Percentiles rank a stretch among this genome's conserved stretches.
Evolutionary conservation across 2,329 filamentous ascomycete species (phyloP).

Genomic region (Aspergillus chevalieri): DNA sequence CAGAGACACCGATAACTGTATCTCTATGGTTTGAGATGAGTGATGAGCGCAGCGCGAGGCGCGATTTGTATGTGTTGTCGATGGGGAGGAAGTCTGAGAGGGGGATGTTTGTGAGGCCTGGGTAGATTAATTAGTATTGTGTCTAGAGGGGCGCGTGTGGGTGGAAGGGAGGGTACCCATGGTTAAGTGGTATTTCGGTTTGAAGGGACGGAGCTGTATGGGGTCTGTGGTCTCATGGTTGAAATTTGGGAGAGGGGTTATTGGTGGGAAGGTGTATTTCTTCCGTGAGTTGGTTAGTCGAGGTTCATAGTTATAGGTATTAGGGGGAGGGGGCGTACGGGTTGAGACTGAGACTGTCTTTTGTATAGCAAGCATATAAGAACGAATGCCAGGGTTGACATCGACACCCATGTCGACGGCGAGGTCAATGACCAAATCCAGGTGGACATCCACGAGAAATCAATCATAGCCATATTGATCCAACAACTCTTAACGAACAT

Average conservation of each 20-base stretch:
- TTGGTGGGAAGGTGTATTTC: not conserved
- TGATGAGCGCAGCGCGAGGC: constrained; percentile 45
- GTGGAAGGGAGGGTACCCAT: constrained; percentile 47
- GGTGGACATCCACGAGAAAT: too few relatives aligned
- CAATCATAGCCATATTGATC: too few relatives aligned
- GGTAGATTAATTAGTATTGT: not conserved
- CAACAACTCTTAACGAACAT: too few relatives aligned
- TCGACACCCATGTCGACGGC: too few relatives aligned
- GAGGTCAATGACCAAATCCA: too few relatives aligned
- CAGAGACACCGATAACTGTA: constrained; percentile 35
- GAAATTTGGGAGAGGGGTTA: constrained; percentile 42
- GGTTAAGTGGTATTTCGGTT: constrained; percentile 56
- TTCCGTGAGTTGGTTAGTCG: not conserved
- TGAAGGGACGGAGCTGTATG: constrained; percentile 52
- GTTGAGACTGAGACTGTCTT: too few relatives aligned
- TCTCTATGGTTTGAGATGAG: constrained; percentile 42
- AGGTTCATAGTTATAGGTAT: not conserved
- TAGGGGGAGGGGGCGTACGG: too few relatives aligned
- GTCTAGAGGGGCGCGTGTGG: not conserved
- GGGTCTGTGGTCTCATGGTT: constrained; percentile 48
- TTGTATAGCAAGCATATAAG: too few relatives aligned
- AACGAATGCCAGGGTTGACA: too few relatives aligned
- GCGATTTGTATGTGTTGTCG: constrained; percentile 53
- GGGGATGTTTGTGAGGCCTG: constrained; percentile 49
- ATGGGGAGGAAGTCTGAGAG: constrained; percentile 53